Conservation (phyloP, 1,284 basidiomycete species). For the Apiotrichum akiyoshidainum region DNA sequence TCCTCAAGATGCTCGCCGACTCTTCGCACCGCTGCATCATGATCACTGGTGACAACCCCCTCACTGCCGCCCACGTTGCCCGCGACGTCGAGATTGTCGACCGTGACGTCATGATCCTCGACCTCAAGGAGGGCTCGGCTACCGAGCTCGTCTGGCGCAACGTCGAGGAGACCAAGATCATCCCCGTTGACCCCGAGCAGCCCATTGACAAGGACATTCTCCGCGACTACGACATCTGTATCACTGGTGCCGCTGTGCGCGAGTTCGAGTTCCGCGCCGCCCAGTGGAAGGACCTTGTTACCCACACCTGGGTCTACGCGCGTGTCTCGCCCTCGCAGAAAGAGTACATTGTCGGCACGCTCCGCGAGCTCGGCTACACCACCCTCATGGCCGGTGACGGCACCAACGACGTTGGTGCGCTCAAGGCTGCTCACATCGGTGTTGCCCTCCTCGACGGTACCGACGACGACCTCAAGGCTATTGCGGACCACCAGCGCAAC, state of each 20-base stretch:
- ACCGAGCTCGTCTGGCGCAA: constrained; percentile 84
- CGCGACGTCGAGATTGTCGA: constrained; percentile 93
- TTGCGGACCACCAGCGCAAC: constrained; percentile 81
- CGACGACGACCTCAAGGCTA: constrained; percentile 82
- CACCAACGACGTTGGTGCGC: constrained; percentile 92
- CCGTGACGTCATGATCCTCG: constrained; percentile 83
- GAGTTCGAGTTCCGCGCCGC: constrained; percentile 62
- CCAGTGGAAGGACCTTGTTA: constrained; percentile 72
- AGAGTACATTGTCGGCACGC: constrained; percentile 82
- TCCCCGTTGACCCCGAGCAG: constrained; percentile 71
- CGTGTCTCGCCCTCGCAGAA: constrained; percentile 94
- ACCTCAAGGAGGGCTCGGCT: constrained; percentile 74
- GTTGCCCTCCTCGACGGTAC: constrained; percentile 89
- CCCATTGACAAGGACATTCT: constrained; percentile 75
- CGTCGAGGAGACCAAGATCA: constrained; percentile 83
- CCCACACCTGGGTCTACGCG: constrained; percentile 94
- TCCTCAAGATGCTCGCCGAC: constrained; percentile 86
- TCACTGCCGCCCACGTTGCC: constrained; percentile 91
- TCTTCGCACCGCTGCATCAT: constrained; percentile 96
- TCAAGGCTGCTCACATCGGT: constrained; percentile 93
- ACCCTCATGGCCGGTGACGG: constrained; percentile 97
- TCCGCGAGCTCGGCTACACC: constrained; percentile 80
- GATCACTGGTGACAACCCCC: constrained; percentile 96
- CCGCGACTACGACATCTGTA: constrained; percentile 83
- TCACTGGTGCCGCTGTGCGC: constrained; percentile 86